Percentiles rank a stretch among this genome's conserved stretches.
Conservation (phyloP, 768 basidiomycete species). For the Boletus pseudopeckii region DNA sequence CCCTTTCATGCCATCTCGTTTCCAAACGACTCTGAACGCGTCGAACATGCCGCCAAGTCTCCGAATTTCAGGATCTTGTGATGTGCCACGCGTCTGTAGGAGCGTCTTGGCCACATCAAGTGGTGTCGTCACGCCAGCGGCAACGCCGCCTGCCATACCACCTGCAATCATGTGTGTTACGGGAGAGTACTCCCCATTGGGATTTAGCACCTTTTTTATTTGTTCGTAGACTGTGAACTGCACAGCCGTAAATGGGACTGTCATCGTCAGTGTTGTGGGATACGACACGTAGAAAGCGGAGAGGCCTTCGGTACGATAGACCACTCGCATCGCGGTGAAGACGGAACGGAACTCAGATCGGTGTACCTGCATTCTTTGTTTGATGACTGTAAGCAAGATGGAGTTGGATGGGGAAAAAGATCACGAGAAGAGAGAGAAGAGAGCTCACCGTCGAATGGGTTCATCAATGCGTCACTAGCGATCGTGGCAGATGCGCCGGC, state of each 20-base stretch:
- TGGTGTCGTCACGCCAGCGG: constrained; percentile 93
- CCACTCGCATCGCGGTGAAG: constrained; percentile 76
- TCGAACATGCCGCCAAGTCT: constrained; percentile 80
- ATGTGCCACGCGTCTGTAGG: constrained; percentile 91
- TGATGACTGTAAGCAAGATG: constrained; percentile 71
- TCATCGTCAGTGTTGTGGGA: constrained; percentile 95
- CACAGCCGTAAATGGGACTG: constrained; percentile 96
- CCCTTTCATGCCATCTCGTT: constrained; percentile 79
- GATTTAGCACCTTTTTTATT: constrained; percentile 82
- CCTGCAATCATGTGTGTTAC: constrained; percentile 88
- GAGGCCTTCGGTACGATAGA: constrained; percentile 84
- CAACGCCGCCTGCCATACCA: constrained; percentile 88
- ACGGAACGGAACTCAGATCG: constrained; percentile 89
- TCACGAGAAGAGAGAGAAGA: background rate
- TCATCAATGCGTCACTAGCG: constrained; percentile 97
- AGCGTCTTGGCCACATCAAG: constrained; percentile 98
- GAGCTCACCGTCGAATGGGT: constrained; percentile 92
- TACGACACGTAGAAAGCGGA: constrained; percentile 97
- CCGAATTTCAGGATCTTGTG: constrained; percentile 81
- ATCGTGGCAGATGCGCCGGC: constrained; percentile 95
- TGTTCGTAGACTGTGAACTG: constrained; percentile 98
- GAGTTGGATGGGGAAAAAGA: constrained; percentile 9
- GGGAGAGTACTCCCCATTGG: constrained; percentile 86
- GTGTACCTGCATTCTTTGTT: constrained; percentile 99
- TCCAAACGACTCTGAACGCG: constrained; percentile 86